Evolutionary conservation across 163 green algal genomes (phyloP).

Genomic region (Prototheca stagnorum): DNA sequence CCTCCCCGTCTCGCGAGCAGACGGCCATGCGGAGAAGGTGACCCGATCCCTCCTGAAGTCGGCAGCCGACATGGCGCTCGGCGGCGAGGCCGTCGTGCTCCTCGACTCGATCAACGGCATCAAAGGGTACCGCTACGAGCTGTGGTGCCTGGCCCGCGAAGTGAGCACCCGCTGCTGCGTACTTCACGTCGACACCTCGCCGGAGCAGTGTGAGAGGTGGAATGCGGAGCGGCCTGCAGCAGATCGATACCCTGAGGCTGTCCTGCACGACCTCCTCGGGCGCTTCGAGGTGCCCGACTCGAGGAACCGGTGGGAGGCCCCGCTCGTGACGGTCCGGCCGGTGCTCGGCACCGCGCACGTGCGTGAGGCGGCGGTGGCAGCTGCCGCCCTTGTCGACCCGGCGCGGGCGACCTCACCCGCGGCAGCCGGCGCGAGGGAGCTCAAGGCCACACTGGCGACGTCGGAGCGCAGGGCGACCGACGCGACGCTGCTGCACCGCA

Average conservation of each 20-base stretch:
- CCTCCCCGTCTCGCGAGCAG: conserved; percentile 22
- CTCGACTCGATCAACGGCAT: conserved; percentile 90
- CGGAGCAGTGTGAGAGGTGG: conserved; percentile 37
- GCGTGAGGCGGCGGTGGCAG: too few relatives aligned
- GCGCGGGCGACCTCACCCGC: too few relatives aligned
- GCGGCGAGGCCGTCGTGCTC: conserved; percentile 40
- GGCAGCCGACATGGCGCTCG: conserved; percentile 48
- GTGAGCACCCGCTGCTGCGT: conserved; percentile 67
- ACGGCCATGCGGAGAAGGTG: conserved; percentile 62
- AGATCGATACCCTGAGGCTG: conserved; percentile 7
- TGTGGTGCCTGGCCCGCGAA: conserved; percentile 76
- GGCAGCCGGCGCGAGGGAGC: too few relatives aligned
- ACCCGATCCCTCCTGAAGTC: conserved; percentile 54
- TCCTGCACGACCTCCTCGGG: conserved; percentile 64
- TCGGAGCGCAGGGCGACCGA: too few relatives aligned
- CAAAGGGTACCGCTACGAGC: conserved; percentile 82
- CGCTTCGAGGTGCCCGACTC: conserved; percentile 75
- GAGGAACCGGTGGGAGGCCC: conserved; percentile 76
- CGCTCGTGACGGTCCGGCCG: conserved; percentile 57
- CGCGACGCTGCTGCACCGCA: too few relatives aligned
- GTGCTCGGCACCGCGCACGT: conserved; percentile 3
- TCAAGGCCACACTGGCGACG: too few relatives aligned
- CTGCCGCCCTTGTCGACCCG: too few relatives aligned
- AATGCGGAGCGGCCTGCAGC: conserved; percentile 25
- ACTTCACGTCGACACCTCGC: conserved; percentile 52